These are phyloP conservation scores for Trichocomaceae sp. DNA, from an alignment of 2,329 filamentous ascomycete genomes.

Conservation along the genomic window DNA sequence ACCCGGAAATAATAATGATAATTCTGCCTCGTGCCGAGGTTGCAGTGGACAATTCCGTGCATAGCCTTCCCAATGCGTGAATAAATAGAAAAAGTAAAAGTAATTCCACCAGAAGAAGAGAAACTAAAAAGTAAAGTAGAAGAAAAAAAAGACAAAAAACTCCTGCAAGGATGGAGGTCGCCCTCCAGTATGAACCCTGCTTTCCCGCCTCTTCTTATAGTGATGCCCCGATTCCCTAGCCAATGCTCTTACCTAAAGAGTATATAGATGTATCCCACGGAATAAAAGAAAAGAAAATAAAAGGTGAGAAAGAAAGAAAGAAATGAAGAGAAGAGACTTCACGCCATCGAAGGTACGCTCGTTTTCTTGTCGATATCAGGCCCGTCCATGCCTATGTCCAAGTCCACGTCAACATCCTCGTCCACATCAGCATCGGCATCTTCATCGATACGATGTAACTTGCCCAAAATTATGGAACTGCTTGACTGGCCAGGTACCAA, in stretches of 20 bases:
- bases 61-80: background rate
- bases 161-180: constrained; percentile 13
- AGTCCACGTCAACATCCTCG: background rate
- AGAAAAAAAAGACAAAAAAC: constrained; percentile 9
- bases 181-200: constrained; percentile 9
- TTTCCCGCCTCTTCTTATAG: constrained; percentile 11
- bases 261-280: background rate
- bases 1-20: background rate
- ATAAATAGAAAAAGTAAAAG: background rate
- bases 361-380: constrained; percentile 41
- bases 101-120: background rate
- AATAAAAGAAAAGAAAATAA: background rate
- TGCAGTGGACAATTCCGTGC: background rate
- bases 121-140: background rate
- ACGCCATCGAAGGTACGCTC: constrained; percentile 40
- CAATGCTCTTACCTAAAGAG: background rate
- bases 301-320: constrained; percentile 7
- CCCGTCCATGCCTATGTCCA: constrained; percentile 20
- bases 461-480: constrained; percentile 36
- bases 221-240: background rate
- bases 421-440: constrained; percentile 19
- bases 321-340: constrained; percentile 16
- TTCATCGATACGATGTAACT: constrained; percentile 39
- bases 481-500: constrained; percentile 49
- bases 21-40: background rate